Base-by-base conservation (phyloP, 305 asterid species). In the Salvia sclarea region DNA sequence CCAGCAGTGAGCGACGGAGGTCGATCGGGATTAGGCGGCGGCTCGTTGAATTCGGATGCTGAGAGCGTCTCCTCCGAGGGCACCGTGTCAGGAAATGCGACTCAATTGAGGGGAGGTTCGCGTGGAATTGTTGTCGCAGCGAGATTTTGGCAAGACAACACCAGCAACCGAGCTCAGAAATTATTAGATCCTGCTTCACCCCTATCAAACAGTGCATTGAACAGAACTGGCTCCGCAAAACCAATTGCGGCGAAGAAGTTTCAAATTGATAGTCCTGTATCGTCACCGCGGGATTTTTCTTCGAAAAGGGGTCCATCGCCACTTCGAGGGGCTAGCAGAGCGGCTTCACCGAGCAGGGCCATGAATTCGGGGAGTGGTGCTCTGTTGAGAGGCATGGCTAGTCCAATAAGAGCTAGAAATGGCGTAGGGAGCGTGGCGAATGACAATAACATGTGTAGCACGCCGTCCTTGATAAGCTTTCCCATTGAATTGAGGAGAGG, bases 401-500 rank as follows among this genome's bases (percentile, higher is more conserved):
- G 94, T 81, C 96, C 96, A 24, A 55, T 73, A 33, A 83, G 84
- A 68, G 78, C 73, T 59, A 80, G 90, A 80, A 81, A 72, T 79
- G 86, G 83, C 17, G 56, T 66, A 6, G 79, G 63, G 59, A 76
- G 45, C 73, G 71, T 75, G 35, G 9, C 71, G 54, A 81, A 59
- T 75, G 85, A 73, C 2, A 74, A 69, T 60, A 84, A 80, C 70
- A 59, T 75, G 38, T 62, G 83, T n/a, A 54, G 78, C 62, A 81
- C 86, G 6, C 88, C 92, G 5, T 90, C 90, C 20, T 70, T 79
- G 67, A 74, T 78, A 76, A 81, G 76, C 77, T 85, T 78, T 84
- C 85, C 83, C 45, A 70, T 80, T 76, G 97, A 90, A 79, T 78
- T 78, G 65, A 84, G 88, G 83, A 90, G 86, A 78, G 95, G 87